Evolutionary conservation across 495 filamentous ascomycete species (phyloP).

Genomic region (Chaetomium cochliodes): DNA sequence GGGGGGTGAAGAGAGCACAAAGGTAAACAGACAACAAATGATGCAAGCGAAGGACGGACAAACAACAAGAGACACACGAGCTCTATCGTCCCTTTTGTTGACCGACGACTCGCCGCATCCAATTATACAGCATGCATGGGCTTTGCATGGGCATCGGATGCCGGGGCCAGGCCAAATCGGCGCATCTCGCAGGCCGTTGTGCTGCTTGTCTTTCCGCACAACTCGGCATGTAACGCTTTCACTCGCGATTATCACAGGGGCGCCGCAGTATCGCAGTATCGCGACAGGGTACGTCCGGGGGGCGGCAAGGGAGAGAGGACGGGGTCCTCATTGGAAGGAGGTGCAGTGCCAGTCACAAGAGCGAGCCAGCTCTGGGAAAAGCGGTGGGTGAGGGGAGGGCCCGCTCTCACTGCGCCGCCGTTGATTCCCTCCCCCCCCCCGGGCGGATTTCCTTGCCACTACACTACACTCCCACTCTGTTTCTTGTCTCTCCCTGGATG

Average conservation of each 20-base stretch:
- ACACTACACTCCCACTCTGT: slow-evolving; percentile 1
- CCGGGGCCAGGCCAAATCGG: neutral
- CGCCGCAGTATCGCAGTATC: neutral
- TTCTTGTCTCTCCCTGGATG: neutral
- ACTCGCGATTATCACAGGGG: neutral
- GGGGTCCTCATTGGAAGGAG: neutral
- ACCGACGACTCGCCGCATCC: neutral
- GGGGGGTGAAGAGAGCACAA: neutral
- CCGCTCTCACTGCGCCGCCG: neutral
- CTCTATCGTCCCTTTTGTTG: neutral
- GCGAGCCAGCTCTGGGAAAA: neutral
- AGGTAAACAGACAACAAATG: neutral
- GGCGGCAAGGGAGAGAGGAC: neutral
- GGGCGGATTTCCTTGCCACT: slow-evolving; percentile 6
- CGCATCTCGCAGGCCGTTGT: neutral
- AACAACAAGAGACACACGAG: neutral
- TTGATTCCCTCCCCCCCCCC: neutral
- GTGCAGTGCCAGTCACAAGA: no score
- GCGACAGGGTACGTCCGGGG: neutral
- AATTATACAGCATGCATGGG: neutral
- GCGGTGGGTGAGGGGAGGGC: slow-evolving; percentile 2
- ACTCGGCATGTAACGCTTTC: slow-evolving; percentile 9
- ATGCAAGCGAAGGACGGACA: slow-evolving; percentile 1
- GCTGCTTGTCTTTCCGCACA: neutral
- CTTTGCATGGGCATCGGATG: neutral